Evolutionary conservation across 805 yeast species (phyloP).

Genomic region (Clavispora phyllophila): DNA sequence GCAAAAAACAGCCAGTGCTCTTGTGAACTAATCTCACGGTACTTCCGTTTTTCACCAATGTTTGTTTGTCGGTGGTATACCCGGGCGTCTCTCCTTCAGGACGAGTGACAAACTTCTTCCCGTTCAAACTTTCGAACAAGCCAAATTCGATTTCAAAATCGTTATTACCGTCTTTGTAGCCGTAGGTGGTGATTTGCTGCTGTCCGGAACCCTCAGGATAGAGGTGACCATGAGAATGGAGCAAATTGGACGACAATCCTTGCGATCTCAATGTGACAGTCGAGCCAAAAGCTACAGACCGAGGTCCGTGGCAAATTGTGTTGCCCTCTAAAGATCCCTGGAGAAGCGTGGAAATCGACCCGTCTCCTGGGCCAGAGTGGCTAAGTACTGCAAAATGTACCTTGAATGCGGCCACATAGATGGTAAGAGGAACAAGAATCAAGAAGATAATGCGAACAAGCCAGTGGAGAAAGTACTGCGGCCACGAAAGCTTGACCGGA

Average conservation of each 20-base stretch:
- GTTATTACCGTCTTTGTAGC: constrained; percentile 55
- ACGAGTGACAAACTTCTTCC: constrained; percentile 26
- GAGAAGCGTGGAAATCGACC: constrained; percentile 82
- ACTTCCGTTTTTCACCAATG: constrained; percentile 54
- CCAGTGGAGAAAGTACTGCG: constrained; percentile 64
- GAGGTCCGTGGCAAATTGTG: constrained; percentile 60
- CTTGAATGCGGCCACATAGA: constrained; percentile 71
- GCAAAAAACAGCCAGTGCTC: constrained; percentile 67
- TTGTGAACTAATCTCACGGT: constrained; percentile 68
- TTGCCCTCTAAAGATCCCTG: constrained; percentile 79
- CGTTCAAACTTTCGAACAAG: constrained; percentile 35
- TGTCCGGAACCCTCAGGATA: constrained; percentile 92
- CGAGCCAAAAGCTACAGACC: constrained; percentile 61
- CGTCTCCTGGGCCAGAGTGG: constrained; percentile 89
- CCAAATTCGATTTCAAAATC: constrained; percentile 23
- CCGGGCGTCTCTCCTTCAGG: constrained; percentile 18
- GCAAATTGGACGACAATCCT: constrained; percentile 65
- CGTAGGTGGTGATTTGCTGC: constrained; percentile 92
- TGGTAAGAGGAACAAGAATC: constrained; percentile 63
- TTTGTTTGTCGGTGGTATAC: constrained; percentile 15
- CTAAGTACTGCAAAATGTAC: constrained; percentile 72
- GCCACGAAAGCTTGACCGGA: not conserved
- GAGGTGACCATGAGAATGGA: constrained; percentile 82
- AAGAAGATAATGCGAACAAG: constrained; percentile 55
- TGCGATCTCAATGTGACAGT: constrained; percentile 61